Percentiles rank a stretch among this genome's conserved stretches.
phyloP scores from a whole-genome alignment of 768 basidiomycete species.

The Psilocybe cyanescens region DNA sequence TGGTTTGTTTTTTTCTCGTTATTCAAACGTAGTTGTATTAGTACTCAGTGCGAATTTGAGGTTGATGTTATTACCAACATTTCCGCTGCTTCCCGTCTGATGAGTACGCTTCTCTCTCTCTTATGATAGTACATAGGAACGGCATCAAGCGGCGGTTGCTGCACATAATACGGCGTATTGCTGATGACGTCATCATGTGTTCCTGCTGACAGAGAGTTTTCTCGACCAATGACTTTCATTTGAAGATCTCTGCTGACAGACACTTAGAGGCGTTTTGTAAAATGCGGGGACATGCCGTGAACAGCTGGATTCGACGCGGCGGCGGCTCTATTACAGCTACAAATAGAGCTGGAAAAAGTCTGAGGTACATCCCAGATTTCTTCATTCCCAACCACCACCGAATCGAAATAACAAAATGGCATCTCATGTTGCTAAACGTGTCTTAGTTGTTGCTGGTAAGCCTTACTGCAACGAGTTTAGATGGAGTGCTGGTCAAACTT shows the following conservation, averaged over 20 bases:
- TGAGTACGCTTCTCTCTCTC: too few relatives aligned
- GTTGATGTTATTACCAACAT: too few relatives aligned
- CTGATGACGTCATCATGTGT: too few relatives aligned
- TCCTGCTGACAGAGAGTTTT: too few relatives aligned
- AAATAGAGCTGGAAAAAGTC: background rate
- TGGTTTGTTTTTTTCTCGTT: too few relatives aligned
- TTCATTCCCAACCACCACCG: background rate
- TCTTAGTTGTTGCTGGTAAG: conserved; percentile 63
- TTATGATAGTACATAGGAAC: too few relatives aligned
- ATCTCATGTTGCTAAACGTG: conserved; percentile 39
- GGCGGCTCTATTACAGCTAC: background rate
- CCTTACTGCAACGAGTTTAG: conserved; percentile 6
- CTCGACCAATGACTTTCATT: background rate
- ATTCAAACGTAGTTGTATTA: too few relatives aligned
- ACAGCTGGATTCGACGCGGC: too few relatives aligned
- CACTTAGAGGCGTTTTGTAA: background rate
- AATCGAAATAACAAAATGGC: conserved; percentile 4
- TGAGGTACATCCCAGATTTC: background rate
- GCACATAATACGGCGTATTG: too few relatives aligned
- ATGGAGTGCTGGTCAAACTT: background rate
- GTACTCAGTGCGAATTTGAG: too few relatives aligned
- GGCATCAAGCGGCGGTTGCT: too few relatives aligned
- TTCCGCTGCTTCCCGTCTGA: too few relatives aligned
- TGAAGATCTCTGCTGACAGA: background rate
- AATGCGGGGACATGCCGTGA: background rate